Evolutionary conservation across 2,329 filamentous ascomycete species (phyloP), one percentile per base, ranked within the genome.

Genomic region (Stagonosporopsis chrysanthemi): DNA sequence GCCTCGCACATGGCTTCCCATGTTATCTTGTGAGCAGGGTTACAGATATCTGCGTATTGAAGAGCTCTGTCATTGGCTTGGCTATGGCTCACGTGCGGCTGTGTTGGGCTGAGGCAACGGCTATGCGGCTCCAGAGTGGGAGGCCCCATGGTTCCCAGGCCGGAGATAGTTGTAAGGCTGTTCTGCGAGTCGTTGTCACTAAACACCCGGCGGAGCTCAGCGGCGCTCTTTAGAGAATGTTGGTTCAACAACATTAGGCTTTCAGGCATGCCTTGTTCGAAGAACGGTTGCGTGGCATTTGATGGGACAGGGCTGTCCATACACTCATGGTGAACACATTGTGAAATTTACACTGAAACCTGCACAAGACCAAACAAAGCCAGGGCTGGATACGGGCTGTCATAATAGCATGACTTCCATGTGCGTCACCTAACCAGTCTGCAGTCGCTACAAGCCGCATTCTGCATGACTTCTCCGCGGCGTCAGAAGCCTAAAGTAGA

Each of bases 121-220:
- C 11, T 56, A 43, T 56, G 33, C 53, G 47, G 53, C 53, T 47
- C 47, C 23, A 15, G 5, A 12, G 15, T 39, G 31, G 53, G 38
- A 29, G 3, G 53, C 53, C 47, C 52, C 17, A 51, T 31, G 46
- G 33, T 39, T 49, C 12, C 40, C 26, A n/a, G 26, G 28, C 45
- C 22, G 29, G 35, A 24, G 15, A 33, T 8, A 4, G 23, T 28
- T 24, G 41, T 35, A 45, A 45, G 52, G 46, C 52, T 56, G 46
- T 46, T 46, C 41, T 28, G 14, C 46, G 52, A 56, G 35, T 50
- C 52, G 45, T 50, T 35, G 26, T 14, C 28, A 1, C 22, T 14
- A 46, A 19, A 52, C 7, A 35, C n/a, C 8, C 19, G 35, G 33
- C 6, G 9, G 4, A 26, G 6, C 14, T 35, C 26, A 26, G 35